A percentile compares a stretch with the other conserved stretches of the same genome.
These are phyloP conservation scores for Baorangia bicolor DNA, from an alignment of 768 basidiomycete species.

Conservation along the genomic window DNA sequence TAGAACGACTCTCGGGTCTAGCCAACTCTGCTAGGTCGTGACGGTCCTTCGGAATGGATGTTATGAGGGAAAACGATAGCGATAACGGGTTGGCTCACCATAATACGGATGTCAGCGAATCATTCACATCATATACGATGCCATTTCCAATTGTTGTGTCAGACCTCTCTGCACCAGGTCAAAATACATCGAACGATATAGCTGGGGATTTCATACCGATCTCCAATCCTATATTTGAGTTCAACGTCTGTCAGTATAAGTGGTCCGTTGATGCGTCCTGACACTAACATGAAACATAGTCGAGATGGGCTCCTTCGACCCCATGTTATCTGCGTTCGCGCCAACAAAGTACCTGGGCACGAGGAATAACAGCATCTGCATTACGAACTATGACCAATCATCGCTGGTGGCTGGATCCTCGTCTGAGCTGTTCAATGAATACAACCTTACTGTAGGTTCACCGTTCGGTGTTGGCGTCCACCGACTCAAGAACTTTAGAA, in stretches of 20 bases:
- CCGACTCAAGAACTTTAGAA: constrained; percentile 5
- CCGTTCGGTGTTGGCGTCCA: neutral
- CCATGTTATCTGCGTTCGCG: constrained; percentile 45
- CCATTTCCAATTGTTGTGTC: constrained; percentile 42
- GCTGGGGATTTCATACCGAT: constrained; percentile 28
- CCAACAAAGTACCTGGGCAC: constrained; percentile 46
- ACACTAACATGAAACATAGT: constrained; percentile 21
- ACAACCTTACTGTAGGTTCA: constrained; percentile 28
- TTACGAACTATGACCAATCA: constrained; percentile 37
- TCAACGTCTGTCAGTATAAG: constrained; percentile 33
- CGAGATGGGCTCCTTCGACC: constrained; percentile 43
- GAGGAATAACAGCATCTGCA: constrained; percentile 30
- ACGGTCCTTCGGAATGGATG: constrained; percentile 54
- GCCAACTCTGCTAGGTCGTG: constrained; percentile 79
- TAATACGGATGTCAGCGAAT: constrained; percentile 32
- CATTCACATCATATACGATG: constrained; percentile 33
- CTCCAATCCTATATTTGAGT: constrained; percentile 35
- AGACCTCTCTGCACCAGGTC: constrained; percentile 23
- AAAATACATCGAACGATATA: constrained; percentile 24
- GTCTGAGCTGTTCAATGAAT: constrained; percentile 34
- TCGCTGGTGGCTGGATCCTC: constrained; percentile 42
- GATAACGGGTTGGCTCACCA: constrained; percentile 48
- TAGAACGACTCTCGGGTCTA: constrained; percentile 55
- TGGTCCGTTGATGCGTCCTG: neutral
- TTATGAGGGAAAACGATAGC: neutral